Conservation (phyloP, 1,284 basidiomycete species). For the Malassezia arunalokei region DNA sequence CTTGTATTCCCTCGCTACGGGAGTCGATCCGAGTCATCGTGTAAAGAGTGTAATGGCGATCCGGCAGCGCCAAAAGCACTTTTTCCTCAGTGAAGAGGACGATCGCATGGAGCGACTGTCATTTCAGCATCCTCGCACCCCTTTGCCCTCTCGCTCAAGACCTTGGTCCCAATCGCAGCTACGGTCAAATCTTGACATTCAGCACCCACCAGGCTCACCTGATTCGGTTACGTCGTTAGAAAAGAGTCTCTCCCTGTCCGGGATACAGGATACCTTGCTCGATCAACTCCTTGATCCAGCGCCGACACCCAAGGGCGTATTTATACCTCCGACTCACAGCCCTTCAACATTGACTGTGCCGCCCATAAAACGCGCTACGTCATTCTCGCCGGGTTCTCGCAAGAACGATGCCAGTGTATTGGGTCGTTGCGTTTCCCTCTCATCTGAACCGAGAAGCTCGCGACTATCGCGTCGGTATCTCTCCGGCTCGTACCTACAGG, state of each 20-base stretch:
- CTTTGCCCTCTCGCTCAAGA: constrained; percentile 1
- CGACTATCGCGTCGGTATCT: background rate
- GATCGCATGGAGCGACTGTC: constrained; percentile 30
- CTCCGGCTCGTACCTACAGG: background rate
- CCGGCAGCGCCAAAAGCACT: constrained; percentile 34
- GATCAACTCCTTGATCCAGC: background rate
- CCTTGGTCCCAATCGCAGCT: no score
- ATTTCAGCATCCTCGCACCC: constrained; percentile 11
- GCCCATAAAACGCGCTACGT: background rate
- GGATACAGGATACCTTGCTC: background rate
- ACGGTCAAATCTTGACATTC: background rate
- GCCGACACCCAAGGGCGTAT: background rate
- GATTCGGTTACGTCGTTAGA: background rate
- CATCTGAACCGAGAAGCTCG: background rate
- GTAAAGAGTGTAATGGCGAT: constrained; percentile 37
- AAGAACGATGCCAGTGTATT: background rate
- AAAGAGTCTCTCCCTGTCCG: background rate
- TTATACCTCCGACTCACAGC: background rate
- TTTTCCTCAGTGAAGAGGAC: constrained; percentile 40
- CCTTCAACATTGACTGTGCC: background rate
- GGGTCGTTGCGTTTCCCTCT: background rate
- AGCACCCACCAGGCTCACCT: background rate
- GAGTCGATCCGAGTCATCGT: constrained; percentile 33
- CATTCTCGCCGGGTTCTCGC: background rate
- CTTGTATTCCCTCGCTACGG: constrained; percentile 39